Evolutionary conservation across 352 stramenopile genomes (phyloP), one percentile per base, ranked within the genome.

Genomic region (Halophytophthora batemanensis): DNA sequence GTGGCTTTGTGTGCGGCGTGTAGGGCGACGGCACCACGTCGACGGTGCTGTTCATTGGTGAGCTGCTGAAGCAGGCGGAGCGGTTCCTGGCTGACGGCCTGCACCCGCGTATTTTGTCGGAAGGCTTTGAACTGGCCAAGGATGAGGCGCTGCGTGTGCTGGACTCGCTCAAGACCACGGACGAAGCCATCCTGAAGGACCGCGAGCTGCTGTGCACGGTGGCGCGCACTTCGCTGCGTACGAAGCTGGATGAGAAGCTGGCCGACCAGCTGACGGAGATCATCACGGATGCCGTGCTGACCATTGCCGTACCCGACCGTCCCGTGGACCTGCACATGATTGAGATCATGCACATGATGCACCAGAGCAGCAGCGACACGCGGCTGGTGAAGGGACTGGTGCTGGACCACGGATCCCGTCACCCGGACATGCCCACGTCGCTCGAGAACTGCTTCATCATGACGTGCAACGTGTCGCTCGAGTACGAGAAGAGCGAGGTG

Each of bases 401-500:
- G 37, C 77, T 99, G 54, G 97, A 99, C 84, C 97, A 99, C 73
- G 97, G 97, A 23, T 95, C 95, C 53, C 85, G 97, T 53, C 97
- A 99, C 82, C 97, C 97, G 15, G 96, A 99, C 71, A 99, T 99
- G 97, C 97, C 97, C 34, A 97, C 84, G 44, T 80, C 86, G 25
- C 64, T 99, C 3, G 87, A 97, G 45, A 99, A 99, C 77, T 95
- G 82, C 65, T 97, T 96, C 67, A 98, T 99, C 59, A 98, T 99
- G 85, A 99, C 96, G 38, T 98, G 95, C 74, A 99, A 99, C 72
- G 96, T 99, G 23, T 98, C 91, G 34, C 91, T 99, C 65, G 97
- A 99, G 82, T 99, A 99, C 71, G 97, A 99, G 83, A 99, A 99
- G 90, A 99, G 78, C 51, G 97, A 99, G 74, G 93, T 99, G 31